Evolutionary conservation across 306 rosid genomes (phyloP).

Genomic region (Elaeagnus macrophylla): DNA sequence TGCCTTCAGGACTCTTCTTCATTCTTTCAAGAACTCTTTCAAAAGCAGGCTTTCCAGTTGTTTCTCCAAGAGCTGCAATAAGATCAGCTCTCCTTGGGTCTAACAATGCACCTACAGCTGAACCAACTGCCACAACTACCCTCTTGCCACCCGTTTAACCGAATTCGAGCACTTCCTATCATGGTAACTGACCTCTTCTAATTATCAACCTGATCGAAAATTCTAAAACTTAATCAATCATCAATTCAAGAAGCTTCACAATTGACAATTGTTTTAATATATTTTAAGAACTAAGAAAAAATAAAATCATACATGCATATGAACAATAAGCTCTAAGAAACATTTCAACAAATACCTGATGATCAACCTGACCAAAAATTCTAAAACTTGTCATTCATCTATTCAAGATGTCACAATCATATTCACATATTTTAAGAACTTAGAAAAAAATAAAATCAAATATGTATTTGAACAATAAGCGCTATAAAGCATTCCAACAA

Average conservation of each 20-base stretch:
- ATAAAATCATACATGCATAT: neutral
- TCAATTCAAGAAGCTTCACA: neutral
- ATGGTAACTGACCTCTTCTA: conserved; percentile 21
- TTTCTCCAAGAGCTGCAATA: conserved; percentile 92
- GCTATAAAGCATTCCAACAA: conserved; percentile 4
- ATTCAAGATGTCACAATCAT: neutral
- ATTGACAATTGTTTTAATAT: too few species aligned
- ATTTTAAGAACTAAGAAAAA: neutral
- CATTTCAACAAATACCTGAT: conserved; percentile 3
- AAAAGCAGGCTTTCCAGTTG: conserved; percentile 88
- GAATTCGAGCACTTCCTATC: conserved; percentile 46
- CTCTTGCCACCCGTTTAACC: conserved; percentile 82
- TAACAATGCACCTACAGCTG: conserved; percentile 83
- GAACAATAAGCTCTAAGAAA: neutral
- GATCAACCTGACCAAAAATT: neutral
- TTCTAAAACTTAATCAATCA: neutral
- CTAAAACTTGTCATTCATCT: neutral
- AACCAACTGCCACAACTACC: conserved; percentile 81
- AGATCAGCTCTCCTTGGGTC: conserved; percentile 92
- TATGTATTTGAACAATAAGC: neutral
- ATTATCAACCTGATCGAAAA: conserved; percentile 3
- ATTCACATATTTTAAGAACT: neutral
- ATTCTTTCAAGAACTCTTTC: conserved; percentile 75
- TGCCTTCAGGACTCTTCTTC: conserved; percentile 67
- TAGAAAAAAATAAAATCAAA: neutral